These are phyloP conservation scores for Comarum palustre DNA, from an alignment of 306 rosid genomes.

Conservation along the genomic window DNA sequence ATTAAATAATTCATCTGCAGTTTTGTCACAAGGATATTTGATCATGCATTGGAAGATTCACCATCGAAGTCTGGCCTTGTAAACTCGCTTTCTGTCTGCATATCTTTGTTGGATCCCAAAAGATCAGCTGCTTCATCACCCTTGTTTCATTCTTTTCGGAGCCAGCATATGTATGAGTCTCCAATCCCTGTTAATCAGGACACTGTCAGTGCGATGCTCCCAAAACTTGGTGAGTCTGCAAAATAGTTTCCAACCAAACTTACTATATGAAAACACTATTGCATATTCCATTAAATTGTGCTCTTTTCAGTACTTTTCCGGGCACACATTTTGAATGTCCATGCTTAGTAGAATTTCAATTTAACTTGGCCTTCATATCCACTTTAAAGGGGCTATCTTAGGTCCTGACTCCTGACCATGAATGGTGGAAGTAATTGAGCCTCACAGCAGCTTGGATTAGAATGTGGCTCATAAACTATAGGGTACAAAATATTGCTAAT, in stretches of 20 bases:
- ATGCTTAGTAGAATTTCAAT: neutral
- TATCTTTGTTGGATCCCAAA: constrained; percentile 93
- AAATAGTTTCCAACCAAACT: neutral
- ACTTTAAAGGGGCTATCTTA: neutral
- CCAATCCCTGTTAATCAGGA: constrained; percentile 72
- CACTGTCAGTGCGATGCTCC: constrained; percentile 84
- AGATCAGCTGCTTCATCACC: constrained; percentile 61
- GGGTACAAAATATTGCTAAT: neutral
- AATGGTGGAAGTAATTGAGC: constrained; percentile 3
- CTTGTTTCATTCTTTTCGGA: constrained; percentile 81
- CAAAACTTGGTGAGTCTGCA: constrained; percentile 64
- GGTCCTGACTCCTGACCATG: constrained; percentile 9
- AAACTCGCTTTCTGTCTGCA: constrained; percentile 85
- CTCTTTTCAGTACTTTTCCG: neutral
- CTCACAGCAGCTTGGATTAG: neutral
- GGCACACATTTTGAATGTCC: neutral
- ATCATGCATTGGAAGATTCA: constrained; percentile 89
- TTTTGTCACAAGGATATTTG: constrained; percentile 71
- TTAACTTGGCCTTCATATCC: constrained; percentile 11
- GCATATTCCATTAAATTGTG: neutral
- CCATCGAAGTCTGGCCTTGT: constrained; percentile 75
- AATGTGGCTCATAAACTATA: neutral
- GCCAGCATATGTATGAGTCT: constrained; percentile 81
- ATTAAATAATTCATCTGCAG: constrained; percentile 45
- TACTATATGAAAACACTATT: neutral